phyloP scores from a whole-genome alignment of 164 flowering plant genomes.

The Houttuynia cordata region DNA sequence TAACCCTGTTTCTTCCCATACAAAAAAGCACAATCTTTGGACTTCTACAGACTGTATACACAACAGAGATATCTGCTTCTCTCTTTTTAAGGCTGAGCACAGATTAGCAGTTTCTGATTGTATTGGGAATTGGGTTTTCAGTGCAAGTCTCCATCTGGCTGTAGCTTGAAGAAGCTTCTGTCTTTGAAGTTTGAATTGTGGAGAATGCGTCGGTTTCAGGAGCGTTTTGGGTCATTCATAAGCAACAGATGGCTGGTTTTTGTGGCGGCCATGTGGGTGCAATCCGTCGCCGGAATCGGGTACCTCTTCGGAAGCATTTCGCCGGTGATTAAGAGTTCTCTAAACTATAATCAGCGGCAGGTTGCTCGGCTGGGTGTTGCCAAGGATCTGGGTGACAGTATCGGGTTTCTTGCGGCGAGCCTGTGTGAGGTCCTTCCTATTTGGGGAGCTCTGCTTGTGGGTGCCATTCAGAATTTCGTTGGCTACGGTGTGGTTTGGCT shows the following conservation, averaged over 20 bases:
- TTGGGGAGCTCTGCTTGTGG: conserved; percentile 76
- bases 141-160: no score
- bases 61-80: background rate
- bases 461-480: conserved; percentile 70
- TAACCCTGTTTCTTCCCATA: no score
- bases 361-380: conserved; percentile 81
- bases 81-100: background rate
- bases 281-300: conserved; percentile 79
- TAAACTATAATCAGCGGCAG: conserved; percentile 77
- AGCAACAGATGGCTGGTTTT: conserved; percentile 93
- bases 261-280: conserved; percentile 96
- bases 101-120: background rate
- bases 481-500: conserved; percentile 98
- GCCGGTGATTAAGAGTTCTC: conserved; percentile 66
- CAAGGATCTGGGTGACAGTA: conserved; percentile 93
- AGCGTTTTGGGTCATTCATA: conserved; percentile 30
- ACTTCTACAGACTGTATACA: no score
- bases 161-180: no score
- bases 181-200: background rate
- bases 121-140: background rate
- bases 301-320: conserved; percentile 94
- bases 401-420: conserved; percentile 82
- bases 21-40: no score
- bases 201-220: conserved; percentile 20
- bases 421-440: conserved; percentile 72